Conservation (phyloP, 257 asterid species). For the Avicennia marina region DNA sequence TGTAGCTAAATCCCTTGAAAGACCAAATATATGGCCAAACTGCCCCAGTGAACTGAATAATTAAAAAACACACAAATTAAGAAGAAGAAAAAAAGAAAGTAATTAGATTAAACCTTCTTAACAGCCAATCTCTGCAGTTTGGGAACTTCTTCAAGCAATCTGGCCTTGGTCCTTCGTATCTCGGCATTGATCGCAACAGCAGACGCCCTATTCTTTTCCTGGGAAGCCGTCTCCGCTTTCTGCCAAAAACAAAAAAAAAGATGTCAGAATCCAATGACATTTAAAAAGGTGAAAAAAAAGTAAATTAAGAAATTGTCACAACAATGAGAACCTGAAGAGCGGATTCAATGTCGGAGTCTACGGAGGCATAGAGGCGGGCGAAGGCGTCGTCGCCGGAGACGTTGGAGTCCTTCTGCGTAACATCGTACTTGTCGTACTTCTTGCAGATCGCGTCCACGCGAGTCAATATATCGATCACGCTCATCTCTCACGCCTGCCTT, state of each 20-base stretch:
- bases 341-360: constrained; percentile 79
- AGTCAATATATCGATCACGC: constrained; percentile 85
- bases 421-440: constrained; percentile 88
- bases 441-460: constrained; percentile 96
- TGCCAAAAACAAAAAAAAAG: constrained; percentile 14
- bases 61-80: not conserved
- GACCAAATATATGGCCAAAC: not conserved
- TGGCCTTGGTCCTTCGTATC: constrained; percentile 86
- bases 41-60: not conserved
- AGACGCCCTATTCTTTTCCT: constrained; percentile 80
- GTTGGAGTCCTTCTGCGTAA: constrained; percentile 67
- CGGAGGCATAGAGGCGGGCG: constrained; percentile 76
- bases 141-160: constrained; percentile 80
- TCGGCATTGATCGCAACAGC: constrained; percentile 92
- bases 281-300: no score
- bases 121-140: constrained; percentile 89
- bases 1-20: not conserved
- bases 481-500: constrained; percentile 44
- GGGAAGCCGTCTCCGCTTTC: constrained; percentile 84
- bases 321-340: constrained; percentile 59
- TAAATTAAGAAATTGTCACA: not conserved
- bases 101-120: constrained; percentile 49
- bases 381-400: constrained; percentile 97
- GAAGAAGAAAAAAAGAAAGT: not conserved
- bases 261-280: not conserved